Base-by-base conservation (phyloP, 495 filamentous ascomycete genomes). In the Haplographium delicatum region DNA sequence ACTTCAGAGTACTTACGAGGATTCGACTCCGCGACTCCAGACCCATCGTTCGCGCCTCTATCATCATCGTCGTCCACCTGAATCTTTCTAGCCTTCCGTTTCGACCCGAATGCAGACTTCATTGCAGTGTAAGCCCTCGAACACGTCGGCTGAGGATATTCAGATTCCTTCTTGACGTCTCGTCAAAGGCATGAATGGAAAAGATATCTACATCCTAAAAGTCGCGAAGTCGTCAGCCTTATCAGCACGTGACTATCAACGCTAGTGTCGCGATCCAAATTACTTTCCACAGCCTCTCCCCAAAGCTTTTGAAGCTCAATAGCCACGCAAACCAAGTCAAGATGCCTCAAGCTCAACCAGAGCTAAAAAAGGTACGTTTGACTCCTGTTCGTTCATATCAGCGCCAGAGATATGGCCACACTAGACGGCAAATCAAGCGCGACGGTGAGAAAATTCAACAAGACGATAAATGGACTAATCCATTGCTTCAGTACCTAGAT, bases 311-410 rank as follows among this genome's bases (percentile, higher is more conserved):
- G 16, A 39, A 16, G 33, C 28, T 31, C 13, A n/a, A 6, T 18
- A 5, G 13, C 23, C 40, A n/a, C 24, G 16, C 40, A 22, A 27
- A 43, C 40, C 5, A 24, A 25, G 50, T 50, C 65, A 86, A 77
- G 54, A 98, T 98, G 94, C 89, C 94, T 71, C 91, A 91, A 86
- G 89, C 93, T 66, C 91, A 96, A 72, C 94, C 93, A 54, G 94
- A 98, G 70, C 82, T 98, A 53, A 97, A 98, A 72, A 97, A 96
- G 82, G 93, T 91, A 66, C 38, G 71, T 63, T 42, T 2, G n/a
- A 20, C 30, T 41, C 37, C 42, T 7, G 47, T 51, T n/a, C 27
- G 38, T 20, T 26, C 47, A 8, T 48, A 46, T 31, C 28, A 33
- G 10, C 25, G 35, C 41, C 13, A 11, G 11, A 25, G 8, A 35